These are phyloP conservation scores for Williopsis jadinii DNA, from an alignment of 1,139 yeast species.

Conservation along the genomic window DNA sequence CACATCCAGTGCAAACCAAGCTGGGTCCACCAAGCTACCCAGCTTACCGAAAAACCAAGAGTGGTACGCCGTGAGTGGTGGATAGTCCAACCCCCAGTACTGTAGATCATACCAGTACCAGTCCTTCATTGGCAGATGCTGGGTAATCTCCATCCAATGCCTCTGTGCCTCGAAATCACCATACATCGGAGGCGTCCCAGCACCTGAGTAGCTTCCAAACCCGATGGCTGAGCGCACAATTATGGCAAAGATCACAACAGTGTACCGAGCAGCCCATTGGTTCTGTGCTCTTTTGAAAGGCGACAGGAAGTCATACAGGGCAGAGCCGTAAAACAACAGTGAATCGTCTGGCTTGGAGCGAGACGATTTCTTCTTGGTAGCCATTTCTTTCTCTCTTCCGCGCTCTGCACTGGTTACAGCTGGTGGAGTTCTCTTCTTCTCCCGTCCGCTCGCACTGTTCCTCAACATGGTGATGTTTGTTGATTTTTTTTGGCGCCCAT, in stretches of 20 bases:
- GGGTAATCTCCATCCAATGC: slow-evolving; percentile 95
- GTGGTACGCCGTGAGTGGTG: slow-evolving; percentile 94
- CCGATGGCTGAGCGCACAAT: slow-evolving; percentile 83
- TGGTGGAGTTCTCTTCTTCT: not conserved
- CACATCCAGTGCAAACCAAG: slow-evolving; percentile 67
- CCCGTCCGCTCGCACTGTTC: too few relatives aligned
- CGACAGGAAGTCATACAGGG: slow-evolving; percentile 49
- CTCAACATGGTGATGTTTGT: too few relatives aligned
- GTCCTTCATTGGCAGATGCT: slow-evolving; percentile 56
- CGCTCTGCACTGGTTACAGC: not conserved
- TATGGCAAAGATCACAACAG: slow-evolving; percentile 66
- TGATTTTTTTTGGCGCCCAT: too few relatives aligned
- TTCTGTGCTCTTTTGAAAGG: slow-evolving; percentile 67
- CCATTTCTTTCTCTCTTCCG: not conserved
- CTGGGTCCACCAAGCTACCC: slow-evolving; percentile 53
- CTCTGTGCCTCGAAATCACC: slow-evolving; percentile 99
- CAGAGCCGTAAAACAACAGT: slow-evolving; percentile 37
- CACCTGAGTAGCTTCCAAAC: slow-evolving; percentile 80
- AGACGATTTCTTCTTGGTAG: not conserved
- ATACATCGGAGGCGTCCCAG: slow-evolving; percentile 61
- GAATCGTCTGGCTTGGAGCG: slow-evolving; percentile 3
- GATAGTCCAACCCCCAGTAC: slow-evolving; percentile 97
- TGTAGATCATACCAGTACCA: slow-evolving; percentile 90
- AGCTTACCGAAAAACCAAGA: slow-evolving; percentile 73
- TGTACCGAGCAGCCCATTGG: slow-evolving; percentile 86